A percentile compares a stretch with the other conserved stretches of the same genome.
Evolutionary conservation across 2,329 filamentous ascomycete genomes (phyloP).

Genomic region (Parascedosporium putredinis): DNA sequence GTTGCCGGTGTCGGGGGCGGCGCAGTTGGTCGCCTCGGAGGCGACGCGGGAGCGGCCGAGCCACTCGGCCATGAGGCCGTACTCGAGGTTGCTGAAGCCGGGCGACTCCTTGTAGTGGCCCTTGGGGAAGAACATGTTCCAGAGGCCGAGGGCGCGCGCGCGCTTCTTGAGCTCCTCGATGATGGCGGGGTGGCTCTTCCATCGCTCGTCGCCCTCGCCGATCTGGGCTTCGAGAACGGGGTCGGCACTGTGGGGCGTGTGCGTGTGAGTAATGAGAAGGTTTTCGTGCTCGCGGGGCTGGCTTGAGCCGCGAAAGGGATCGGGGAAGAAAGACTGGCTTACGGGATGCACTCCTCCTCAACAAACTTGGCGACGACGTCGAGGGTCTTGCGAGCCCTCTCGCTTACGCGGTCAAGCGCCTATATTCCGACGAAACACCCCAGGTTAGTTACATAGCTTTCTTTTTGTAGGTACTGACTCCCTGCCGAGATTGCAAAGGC

Average conservation of each 20-base stretch:
- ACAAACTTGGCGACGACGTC: conserved; percentile 92
- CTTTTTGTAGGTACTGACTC: too few relatives aligned
- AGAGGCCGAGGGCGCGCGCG: conserved; percentile 73
- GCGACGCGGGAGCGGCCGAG: conserved; percentile 77
- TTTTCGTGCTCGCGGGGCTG: too few relatives aligned
- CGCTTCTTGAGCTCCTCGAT: conserved; percentile 84
- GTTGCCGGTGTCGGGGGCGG: conserved; percentile 86
- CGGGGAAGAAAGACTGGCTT: conserved; percentile 24
- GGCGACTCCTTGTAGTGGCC: conserved; percentile 93
- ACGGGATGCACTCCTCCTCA: conserved; percentile 86
- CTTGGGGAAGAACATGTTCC: conserved; percentile 97
- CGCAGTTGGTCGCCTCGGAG: conserved; percentile 80
- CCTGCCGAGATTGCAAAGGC: too few relatives aligned
- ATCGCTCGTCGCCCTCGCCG: conserved; percentile 65
- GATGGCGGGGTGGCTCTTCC: conserved; percentile 67
- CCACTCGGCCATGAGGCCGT: conserved; percentile 94
- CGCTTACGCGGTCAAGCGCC: conserved; percentile 58
- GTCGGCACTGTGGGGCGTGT: conserved; percentile 49
- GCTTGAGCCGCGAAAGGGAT: too few relatives aligned
- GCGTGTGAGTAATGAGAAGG: conserved; percentile 1
- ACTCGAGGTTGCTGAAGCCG: conserved; percentile 91
- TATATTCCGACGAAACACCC: conserved; percentile 16
- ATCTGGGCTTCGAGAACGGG: conserved; percentile 70
- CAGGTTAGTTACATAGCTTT: not conserved
- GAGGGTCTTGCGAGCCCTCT: conserved; percentile 71